Evolutionary conservation across 2,329 filamentous ascomycete genomes (phyloP), one percentile per base, ranked within the genome.

Genomic region (Botrytis squamosa): DNA sequence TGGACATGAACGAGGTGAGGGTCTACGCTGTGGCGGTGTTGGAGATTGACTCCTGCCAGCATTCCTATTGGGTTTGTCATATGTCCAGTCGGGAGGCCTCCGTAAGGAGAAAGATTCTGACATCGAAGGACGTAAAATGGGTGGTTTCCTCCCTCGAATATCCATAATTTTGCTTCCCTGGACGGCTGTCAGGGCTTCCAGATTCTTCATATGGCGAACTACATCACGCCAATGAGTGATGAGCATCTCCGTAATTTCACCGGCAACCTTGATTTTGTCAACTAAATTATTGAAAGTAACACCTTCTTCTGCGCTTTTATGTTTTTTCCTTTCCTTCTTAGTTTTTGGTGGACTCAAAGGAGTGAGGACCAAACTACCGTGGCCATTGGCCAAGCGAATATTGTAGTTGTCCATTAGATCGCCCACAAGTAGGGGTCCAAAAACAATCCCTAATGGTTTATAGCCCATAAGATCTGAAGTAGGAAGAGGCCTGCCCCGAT

Each of bases 141-240:
- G 71, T 40, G 76, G 42, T 40, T 75, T 75, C 52, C 70, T 46
- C 18, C 73, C 71, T 73, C 62, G 63, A 68, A 76, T 67, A 74
- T 69, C 72, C 69, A 75, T 57, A 66, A 65, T 76, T 63, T 74
- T 73, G 49, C 65, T 73, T 25, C 66, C 70, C 46, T 55, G 72
- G 29, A 74, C 38, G 57, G 71, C 64, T 63, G 77, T 77, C 6
- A 79, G 65, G 12, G 74, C 74, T 38, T 73, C 70, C 2, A 90
- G 78, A 60, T 82, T 85, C 73, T 83, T 87, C 83, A 92, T 86
- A 73, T 92, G 87, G 57, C 85, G 84, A 62, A 91, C 88, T 18
- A 91, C 84, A 66, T 91, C 89, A 74, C 87, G 84, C 91, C 90
- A 92, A 75, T 91, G 86, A 1, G 86, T 83, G 67, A 92, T 88